Evolutionary conservation across 2,329 filamentous ascomycete genomes (phyloP).

Genomic region (Hypoxylon sp.): DNA sequence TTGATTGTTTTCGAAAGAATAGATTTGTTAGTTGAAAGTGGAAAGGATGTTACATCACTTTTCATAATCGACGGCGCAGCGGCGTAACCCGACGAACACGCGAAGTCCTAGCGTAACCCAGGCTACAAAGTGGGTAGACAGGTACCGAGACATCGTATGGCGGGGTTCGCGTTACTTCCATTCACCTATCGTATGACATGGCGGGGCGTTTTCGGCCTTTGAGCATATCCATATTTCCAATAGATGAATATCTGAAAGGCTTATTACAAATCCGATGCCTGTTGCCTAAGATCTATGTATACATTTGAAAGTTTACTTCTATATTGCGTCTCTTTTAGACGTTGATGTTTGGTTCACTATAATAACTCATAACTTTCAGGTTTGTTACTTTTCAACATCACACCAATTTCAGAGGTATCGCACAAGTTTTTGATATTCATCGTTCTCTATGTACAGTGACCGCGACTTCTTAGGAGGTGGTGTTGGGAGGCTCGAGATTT

Average conservation of each 20-base stretch:
- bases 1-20: conserved; percentile 5
- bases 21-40: conserved; percentile 8
- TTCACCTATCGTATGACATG: conserved; percentile 21
- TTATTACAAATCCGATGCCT: not conserved
- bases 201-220: not conserved
- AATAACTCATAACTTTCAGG: no score
- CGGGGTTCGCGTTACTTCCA: conserved; percentile 14
- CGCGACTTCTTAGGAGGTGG: not conserved
- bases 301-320: no score
- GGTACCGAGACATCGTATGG: conserved; percentile 16
- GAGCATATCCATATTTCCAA: conserved; percentile 5
- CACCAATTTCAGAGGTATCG: not conserved
- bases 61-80: conserved; percentile 13
- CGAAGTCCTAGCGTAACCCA: conserved; percentile 15
- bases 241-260: conserved; percentile 13
- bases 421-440: conserved; percentile 6
- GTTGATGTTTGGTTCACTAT: no score
- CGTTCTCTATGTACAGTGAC: conserved; percentile 5
- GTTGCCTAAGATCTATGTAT: no score
- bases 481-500: not conserved
- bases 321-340: no score
- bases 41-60: conserved; percentile 20
- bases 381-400: not conserved
- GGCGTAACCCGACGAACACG: conserved; percentile 20
- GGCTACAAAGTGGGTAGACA: conserved; percentile 1